These are phyloP conservation scores for Capsella bursapastoris DNA, from an alignment of 345 rosid genomes.

Conservation along the genomic window DNA sequence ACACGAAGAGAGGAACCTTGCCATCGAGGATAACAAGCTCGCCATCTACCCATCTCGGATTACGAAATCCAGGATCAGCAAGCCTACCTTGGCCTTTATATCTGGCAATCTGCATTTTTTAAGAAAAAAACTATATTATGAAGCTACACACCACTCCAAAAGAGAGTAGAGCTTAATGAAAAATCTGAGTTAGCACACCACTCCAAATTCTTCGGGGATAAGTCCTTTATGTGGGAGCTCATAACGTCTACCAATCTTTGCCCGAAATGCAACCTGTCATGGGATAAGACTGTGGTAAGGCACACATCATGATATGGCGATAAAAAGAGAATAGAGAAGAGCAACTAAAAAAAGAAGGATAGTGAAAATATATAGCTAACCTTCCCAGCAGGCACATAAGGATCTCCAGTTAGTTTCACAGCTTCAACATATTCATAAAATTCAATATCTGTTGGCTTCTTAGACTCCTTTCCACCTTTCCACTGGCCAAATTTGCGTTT, in stretches of 20 bases:
- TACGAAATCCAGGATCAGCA: slow-evolving; percentile 85
- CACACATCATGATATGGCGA: slow-evolving; percentile 26
- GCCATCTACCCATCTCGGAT: slow-evolving; percentile 97
- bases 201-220: slow-evolving; percentile 97
- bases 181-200: slow-evolving; percentile 53
- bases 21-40: slow-evolving; percentile 96
- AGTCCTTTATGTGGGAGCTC: slow-evolving; percentile 95
- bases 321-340: neutral
- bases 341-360: neutral
- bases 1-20: slow-evolving; percentile 59
- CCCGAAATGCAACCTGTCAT: slow-evolving; percentile 89
- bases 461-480: slow-evolving; percentile 63
- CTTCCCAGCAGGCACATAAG: slow-evolving; percentile 96
- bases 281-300: slow-evolving; percentile 18
- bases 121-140: slow-evolving; percentile 25
- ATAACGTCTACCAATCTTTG: slow-evolving; percentile 87
- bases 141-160: slow-evolving; percentile 22
- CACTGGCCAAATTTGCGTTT: slow-evolving; percentile 87
- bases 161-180: neutral
- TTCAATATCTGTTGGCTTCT: slow-evolving; percentile 65
- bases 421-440: slow-evolving; percentile 97
- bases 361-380: slow-evolving; percentile 48
- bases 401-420: slow-evolving; percentile 86
- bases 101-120: slow-evolving; percentile 69
- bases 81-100: slow-evolving; percentile 97